A percentile compares a stretch with the other conserved stretches of the same genome.
Conservation (phyloP, 2,329 filamentous ascomycete genomes). For the Lachnellula cervina region DNA sequence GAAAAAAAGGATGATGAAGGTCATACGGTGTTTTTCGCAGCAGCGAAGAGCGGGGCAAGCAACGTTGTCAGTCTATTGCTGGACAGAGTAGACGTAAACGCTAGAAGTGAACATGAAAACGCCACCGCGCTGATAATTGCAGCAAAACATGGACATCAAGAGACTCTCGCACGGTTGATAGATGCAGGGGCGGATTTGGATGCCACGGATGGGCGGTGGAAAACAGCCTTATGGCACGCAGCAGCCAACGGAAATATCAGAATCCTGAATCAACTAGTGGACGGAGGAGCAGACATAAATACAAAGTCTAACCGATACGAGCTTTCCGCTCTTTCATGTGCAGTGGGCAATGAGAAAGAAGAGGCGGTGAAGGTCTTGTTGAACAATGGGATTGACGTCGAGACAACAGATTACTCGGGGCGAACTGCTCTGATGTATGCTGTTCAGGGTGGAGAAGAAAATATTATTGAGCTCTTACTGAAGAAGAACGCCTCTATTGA, state of each 20-base stretch:
- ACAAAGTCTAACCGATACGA: background rate
- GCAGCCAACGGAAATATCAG: conserved; percentile 4
- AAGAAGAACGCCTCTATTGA: background rate
- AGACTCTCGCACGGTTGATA: conserved; percentile 4
- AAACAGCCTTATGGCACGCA: conserved; percentile 8
- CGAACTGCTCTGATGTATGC: conserved; percentile 1
- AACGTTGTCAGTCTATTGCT: conserved; percentile 6
- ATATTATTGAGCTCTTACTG: conserved; percentile 5
- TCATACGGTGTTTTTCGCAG: conserved; percentile 3
- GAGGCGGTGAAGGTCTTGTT: conserved; percentile 6
- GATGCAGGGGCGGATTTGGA: conserved; percentile 8
- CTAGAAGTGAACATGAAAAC: conserved; percentile 1
- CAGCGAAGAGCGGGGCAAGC: background rate
- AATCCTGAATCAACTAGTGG: conserved; percentile 8
- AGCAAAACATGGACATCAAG: background rate
- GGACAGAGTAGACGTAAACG: conserved; percentile 11
- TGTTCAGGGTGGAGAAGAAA: background rate
- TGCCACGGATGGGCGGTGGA: background rate
- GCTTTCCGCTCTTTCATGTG: conserved; percentile 1
- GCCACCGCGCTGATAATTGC: conserved; percentile 4
- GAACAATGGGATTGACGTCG: background rate
- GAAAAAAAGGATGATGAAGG: background rate
- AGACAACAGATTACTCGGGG: too few species aligned
- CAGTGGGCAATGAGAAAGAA: background rate
- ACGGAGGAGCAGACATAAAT: conserved; percentile 12